These are phyloP conservation scores for Trypanosomatidae sp. DNA, from an alignment of 208 protist species.

Conservation along the genomic window DNA sequence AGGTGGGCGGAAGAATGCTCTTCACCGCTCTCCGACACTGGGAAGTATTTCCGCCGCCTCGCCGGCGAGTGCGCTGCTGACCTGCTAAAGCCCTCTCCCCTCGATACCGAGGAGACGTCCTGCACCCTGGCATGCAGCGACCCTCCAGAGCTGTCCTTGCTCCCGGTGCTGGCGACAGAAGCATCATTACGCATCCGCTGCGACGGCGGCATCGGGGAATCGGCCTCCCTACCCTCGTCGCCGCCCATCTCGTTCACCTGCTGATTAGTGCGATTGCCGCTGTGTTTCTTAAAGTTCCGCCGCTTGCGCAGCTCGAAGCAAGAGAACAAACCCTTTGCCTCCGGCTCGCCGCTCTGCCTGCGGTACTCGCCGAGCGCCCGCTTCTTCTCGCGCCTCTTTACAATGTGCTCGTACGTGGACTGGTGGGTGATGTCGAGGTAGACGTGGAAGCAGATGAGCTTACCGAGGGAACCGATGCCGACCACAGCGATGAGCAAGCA, in stretches of 20 bases:
- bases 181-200: background rate
- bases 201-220: background rate
- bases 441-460: conserved; percentile 80
- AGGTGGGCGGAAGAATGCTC: background rate
- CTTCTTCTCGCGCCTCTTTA: conserved; percentile 65
- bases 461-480: conserved; percentile 49
- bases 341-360: conserved; percentile 7
- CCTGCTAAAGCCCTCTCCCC: conserved; percentile 6
- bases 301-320: conserved; percentile 59
- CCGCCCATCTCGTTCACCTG: background rate
- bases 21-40: background rate
- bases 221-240: background rate
- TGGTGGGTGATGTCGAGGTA: conserved; percentile 56
- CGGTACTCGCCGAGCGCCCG: conserved; percentile 33
- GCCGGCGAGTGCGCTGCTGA: background rate
- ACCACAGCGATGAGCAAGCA: conserved; percentile 28
- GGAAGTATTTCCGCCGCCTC: conserved; percentile 4
- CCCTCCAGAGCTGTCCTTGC: background rate
- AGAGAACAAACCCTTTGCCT: conserved; percentile 13
- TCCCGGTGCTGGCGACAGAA: background rate
- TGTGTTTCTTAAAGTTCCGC: conserved; percentile 74
- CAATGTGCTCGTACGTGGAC: conserved; percentile 80
- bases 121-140: background rate
- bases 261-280: background rate
- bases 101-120: background rate